Conservation (phyloP, 768 basidiomycete species). For the Tulasnella sp. region DNA sequence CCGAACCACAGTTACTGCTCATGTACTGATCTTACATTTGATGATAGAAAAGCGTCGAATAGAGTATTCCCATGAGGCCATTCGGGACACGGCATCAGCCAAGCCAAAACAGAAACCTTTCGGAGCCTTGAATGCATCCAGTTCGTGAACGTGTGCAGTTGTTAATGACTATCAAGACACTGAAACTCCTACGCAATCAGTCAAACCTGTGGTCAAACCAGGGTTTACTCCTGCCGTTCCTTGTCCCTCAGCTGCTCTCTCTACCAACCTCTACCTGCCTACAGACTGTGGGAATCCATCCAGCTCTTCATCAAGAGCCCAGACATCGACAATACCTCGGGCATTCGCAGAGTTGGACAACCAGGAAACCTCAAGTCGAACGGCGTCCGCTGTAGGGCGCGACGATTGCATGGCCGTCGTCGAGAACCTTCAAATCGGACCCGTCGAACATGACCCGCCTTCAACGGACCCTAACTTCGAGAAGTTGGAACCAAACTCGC, state of each 20-base stretch:
- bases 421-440: slow-evolving; percentile 68
- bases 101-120: background rate
- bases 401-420: slow-evolving; percentile 61
- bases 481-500: slow-evolving; percentile 80
- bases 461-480: slow-evolving; percentile 67
- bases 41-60: slow-evolving; percentile 1
- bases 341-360: background rate
- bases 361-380: background rate
- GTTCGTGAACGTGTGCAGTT: background rate
- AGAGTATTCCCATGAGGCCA: background rate
- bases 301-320: background rate
- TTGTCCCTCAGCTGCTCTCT: background rate
- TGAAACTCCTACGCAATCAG: background rate
- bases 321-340: background rate
- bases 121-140: background rate
- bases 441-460: slow-evolving; percentile 58
- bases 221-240: background rate
- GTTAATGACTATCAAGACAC: background rate
- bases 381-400: slow-evolving; percentile 19
- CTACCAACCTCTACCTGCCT: background rate
- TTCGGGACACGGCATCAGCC: background rate
- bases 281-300: background rate
- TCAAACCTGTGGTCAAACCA: background rate
- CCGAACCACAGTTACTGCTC: background rate
- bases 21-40: background rate